Evolutionary conservation across 257 asterid genomes (phyloP).

Genomic region (Capsicum chinense): DNA sequence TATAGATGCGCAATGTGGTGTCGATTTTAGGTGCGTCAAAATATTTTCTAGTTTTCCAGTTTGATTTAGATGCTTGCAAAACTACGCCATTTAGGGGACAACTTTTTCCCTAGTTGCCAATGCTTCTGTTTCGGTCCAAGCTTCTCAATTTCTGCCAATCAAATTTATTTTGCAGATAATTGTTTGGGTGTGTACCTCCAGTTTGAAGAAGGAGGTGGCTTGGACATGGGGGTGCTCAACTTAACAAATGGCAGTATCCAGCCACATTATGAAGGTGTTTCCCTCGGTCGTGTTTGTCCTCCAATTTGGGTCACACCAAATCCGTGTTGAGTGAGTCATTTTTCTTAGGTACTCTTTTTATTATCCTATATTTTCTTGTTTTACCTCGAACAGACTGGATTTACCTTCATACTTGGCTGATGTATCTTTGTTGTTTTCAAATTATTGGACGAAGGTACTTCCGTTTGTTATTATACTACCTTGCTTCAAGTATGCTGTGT

Average conservation of each 20-base stretch:
- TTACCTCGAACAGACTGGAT: neutral
- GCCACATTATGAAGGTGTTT: neutral
- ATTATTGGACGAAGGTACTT: neutral
- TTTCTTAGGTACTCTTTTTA: neutral
- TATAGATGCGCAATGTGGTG: neutral
- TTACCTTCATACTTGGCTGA: neutral
- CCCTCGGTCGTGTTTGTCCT: neutral
- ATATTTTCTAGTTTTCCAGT: no score
- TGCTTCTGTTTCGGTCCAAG: no score
- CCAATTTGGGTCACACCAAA: constrained; percentile 1
- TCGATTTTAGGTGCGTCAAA: neutral
- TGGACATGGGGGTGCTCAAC: constrained; percentile 8
- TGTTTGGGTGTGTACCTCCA: neutral
- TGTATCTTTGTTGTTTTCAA: neutral
- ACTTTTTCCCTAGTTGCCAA: no score
- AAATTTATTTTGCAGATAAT: neutral
- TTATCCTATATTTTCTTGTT: neutral
- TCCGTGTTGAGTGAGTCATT: constrained; percentile 11
- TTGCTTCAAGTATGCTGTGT: no score
- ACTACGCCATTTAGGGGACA: no score
- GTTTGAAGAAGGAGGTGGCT: neutral
- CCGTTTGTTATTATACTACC: no score
- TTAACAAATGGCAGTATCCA: neutral
- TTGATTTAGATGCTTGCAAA: no score
- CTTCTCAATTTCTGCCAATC: no score